These are phyloP conservation scores for Arthromyces matolae DNA, from an alignment of 768 basidiomycete genomes.

Conservation along the genomic window DNA sequence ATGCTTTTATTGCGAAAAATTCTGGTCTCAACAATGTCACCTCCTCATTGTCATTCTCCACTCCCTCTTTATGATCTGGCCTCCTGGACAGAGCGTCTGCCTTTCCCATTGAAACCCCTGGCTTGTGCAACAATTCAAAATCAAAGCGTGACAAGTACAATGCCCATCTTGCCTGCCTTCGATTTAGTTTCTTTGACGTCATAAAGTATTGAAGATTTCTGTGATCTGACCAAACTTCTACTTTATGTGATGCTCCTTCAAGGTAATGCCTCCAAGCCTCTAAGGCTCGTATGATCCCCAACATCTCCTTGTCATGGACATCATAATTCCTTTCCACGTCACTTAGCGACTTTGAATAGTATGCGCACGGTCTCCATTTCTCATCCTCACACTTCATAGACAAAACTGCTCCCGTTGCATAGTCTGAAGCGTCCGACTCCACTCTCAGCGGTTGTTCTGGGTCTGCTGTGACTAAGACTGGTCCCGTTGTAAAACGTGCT, in stretches of 20 bases:
- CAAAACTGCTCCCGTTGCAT: slow-evolving; percentile 13
- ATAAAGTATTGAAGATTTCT: slow-evolving; percentile 2
- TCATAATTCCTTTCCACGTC: slow-evolving; percentile 38
- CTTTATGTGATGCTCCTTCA: slow-evolving; percentile 3
- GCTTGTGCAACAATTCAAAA: too few relatives aligned
- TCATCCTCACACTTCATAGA: slow-evolving; percentile 17
- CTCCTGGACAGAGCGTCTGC: too few relatives aligned
- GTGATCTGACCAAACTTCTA: slow-evolving; percentile 3
- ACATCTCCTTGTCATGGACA: slow-evolving; percentile 39
- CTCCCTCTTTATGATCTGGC: not conserved
- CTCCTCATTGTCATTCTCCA: not conserved
- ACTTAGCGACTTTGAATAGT: slow-evolving; percentile 15
- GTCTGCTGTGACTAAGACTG: slow-evolving; percentile 19
- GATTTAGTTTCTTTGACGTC: not conserved
- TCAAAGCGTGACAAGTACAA: not conserved
- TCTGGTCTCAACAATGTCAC: not conserved
- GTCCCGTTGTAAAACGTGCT: slow-evolving; percentile 18
- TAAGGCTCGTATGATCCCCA: slow-evolving; percentile 36
- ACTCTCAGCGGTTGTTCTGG: slow-evolving; percentile 1
- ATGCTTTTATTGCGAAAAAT: not conserved
- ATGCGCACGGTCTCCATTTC: slow-evolving; percentile 31
- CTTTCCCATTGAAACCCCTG: not conserved
- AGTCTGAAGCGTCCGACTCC: slow-evolving; percentile 12
- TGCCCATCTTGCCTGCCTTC: not conserved
- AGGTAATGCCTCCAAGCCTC: slow-evolving; percentile 18